Evolutionary conservation across 192 early-diverging fungal species (phyloP), one percentile per base, ranked within the genome.

Genomic region (Coemansia aciculifera): DNA sequence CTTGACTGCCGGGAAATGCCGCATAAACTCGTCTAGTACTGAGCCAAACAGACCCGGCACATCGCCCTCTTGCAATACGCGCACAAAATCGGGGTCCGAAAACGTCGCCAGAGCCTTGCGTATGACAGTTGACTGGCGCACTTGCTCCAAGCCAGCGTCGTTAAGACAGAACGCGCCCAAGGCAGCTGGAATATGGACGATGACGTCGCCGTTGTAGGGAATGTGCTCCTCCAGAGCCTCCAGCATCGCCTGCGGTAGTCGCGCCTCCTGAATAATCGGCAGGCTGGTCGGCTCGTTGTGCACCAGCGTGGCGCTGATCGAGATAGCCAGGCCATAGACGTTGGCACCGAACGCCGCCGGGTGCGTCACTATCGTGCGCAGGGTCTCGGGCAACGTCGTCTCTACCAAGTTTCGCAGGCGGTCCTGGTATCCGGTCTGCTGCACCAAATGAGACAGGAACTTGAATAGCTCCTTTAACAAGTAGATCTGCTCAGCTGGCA

Each of bases 251-350:
- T 95, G 88, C 2, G 96, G 94, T 36, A 99, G 77, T 48, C 89
- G 86, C 8, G 89, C 84, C 76, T 99, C 98, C 74, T 99, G 98
- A 39, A 99, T 85, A 60, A 99, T 97, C 9, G 91, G 75, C 29
- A 99, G 79, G 13, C 89, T 94, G 1, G 96, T 98, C 1, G 98
- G 98, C 64, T 99, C 98, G 68, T 99, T 99, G 71, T 99, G 95
- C 39, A 99, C 94, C 57, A 99, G 92, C 5, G 93, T 94, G 0
- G 96, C 89, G 87, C 93, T 95, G 42, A 96, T 91, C 71, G 96
- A 95, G 66, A 95, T 91, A 0, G 94, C 94, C 49, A 92, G 84
- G 17, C 94, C 93, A 71, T 92, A 95, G 3, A 95, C 84, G 59
- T 90, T 91, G 40, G 84, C 87, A 27, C 94, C 94, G 78, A 95